Conservation (phyloP, 2,329 filamentous ascomycete species). For the Neofusicoccum cordaticola region DNA sequence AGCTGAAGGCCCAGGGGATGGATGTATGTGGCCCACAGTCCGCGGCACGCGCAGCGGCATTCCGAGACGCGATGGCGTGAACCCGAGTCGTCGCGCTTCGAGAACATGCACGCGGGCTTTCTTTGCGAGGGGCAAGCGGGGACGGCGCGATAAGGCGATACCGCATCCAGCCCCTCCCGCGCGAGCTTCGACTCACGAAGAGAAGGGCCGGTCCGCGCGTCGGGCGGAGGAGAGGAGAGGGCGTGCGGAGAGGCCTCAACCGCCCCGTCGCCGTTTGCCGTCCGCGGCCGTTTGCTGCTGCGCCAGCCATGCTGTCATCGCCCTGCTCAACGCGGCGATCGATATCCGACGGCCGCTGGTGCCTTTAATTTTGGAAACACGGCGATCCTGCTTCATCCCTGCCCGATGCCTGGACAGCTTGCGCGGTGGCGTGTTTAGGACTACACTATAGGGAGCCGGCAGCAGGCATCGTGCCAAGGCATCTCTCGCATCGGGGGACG, state of each 20-base stretch:
- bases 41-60: no score
- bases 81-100: neutral
- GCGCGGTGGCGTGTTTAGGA: neutral
- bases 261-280: no score
- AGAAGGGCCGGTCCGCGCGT: slow-evolving; percentile 11
- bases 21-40: neutral
- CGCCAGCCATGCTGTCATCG: neutral
- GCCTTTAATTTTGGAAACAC: neutral
- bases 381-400: neutral
- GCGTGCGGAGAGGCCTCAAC: neutral
- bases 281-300: no score
- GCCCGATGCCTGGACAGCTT: neutral
- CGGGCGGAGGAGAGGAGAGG: neutral
- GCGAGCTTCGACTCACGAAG: no score
- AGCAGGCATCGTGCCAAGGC: slow-evolving; percentile 9
- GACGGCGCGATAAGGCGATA: slow-evolving; percentile 3
- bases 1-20: neutral
- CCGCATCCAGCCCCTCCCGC: neutral
- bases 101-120: neutral
- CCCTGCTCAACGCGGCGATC: no score
- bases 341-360: neutral
- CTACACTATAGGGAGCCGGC: neutral
- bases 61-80: neutral
- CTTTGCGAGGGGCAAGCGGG: neutral
- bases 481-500: neutral